Conservation (phyloP, 768 basidiomycete species). For the Tephrocybe sp. region DNA sequence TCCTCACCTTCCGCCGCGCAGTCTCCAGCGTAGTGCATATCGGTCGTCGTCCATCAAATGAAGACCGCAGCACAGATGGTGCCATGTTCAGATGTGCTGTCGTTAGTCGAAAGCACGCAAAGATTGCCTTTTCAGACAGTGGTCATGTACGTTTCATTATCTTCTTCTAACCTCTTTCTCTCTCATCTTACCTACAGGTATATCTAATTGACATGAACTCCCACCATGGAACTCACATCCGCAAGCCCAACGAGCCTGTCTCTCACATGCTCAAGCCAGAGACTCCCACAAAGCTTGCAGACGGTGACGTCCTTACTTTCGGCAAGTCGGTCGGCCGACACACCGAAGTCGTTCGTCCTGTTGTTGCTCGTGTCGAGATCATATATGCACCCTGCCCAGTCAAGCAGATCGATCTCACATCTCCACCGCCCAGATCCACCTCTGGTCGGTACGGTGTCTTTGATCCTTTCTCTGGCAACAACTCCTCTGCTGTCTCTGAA, state of each 20-base stretch:
- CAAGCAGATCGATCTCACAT: conserved; percentile 9
- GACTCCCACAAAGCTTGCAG: conserved; percentile 52
- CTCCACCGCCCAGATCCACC: conserved; percentile 22
- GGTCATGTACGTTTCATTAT: conserved; percentile 54
- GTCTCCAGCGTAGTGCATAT: conserved; percentile 56
- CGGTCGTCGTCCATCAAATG: conserved; percentile 63
- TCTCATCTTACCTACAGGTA: conserved; percentile 43
- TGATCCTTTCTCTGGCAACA: conserved; percentile 41
- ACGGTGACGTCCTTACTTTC: conserved; percentile 75
- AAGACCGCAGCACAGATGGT: conserved; percentile 39
- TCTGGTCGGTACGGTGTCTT: conserved; percentile 69
- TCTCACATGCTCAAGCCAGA: conserved; percentile 54
- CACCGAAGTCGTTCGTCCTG: conserved; percentile 59
- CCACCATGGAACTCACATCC: conserved; percentile 76
- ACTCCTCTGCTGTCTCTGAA: conserved; percentile 26
- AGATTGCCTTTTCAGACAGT: conserved; percentile 69
- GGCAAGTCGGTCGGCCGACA: conserved; percentile 74
- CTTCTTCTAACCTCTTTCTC: conserved; percentile 9
- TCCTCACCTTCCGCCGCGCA: conserved; percentile 53
- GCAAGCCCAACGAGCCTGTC: conserved; percentile 48
- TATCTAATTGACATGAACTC: conserved; percentile 71
- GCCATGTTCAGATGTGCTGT: conserved; percentile 77
- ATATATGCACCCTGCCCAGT: conserved; percentile 25
- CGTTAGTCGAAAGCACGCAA: conserved; percentile 78
- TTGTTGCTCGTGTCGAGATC: conserved; percentile 62